phyloP scores from a whole-genome alignment of 2,329 filamentous ascomycete genomes.

The Pezicula neosporulosa region DNA sequence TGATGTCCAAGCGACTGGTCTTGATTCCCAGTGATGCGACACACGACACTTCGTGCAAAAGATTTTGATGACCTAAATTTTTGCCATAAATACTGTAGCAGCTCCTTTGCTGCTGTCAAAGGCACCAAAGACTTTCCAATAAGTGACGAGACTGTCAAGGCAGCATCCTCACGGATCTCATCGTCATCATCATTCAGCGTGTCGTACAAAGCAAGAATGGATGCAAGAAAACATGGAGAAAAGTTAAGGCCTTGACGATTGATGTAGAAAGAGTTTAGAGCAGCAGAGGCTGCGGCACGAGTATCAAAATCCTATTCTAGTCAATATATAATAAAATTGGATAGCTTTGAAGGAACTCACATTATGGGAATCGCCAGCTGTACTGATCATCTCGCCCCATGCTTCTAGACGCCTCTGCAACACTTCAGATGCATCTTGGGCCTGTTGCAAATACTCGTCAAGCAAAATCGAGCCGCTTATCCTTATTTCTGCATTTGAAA shows the following conservation, averaged over 20 bases:
- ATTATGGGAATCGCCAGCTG: constrained; percentile 45
- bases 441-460: background rate
- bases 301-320: constrained; percentile 56
- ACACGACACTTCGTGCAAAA: constrained; percentile 11
- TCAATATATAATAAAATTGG: constrained; percentile 2
- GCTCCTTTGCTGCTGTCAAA: constrained; percentile 11
- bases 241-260: constrained; percentile 14
- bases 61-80: constrained; percentile 1
- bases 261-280: constrained; percentile 49
- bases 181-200: constrained; percentile 88
- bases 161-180: constrained; percentile 58
- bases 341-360: constrained; percentile 28
- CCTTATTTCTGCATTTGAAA: constrained; percentile 47
- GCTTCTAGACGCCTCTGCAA: constrained; percentile 21
- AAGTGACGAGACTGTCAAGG: constrained; percentile 27
- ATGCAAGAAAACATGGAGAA: constrained; percentile 42
- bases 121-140: constrained; percentile 40
- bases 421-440: background rate
- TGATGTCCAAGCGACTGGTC: background rate
- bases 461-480: constrained; percentile 34
- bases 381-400: constrained; percentile 49
- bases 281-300: constrained; percentile 55
- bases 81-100: constrained; percentile 10
- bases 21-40: constrained; percentile 16
- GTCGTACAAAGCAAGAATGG: constrained; percentile 68